These are phyloP conservation scores for Phytophthora tentaculata DNA, from an alignment of 352 stramenopile genomes.

Conservation along the genomic window DNA sequence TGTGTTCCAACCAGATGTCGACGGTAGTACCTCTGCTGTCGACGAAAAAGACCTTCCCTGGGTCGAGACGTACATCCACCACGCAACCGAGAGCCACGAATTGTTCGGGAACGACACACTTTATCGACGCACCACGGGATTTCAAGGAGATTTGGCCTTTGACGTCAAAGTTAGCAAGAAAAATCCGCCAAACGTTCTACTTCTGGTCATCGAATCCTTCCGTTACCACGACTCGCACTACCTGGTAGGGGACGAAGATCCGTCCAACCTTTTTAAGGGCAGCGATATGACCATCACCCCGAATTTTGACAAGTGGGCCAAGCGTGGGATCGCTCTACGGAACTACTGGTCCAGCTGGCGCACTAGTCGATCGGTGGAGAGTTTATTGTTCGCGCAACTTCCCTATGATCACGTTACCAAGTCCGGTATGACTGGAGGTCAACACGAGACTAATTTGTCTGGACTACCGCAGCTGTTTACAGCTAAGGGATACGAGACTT, in stretches of 20 bases:
- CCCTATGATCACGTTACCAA: constrained; percentile 45
- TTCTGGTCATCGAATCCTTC: constrained; percentile 68
- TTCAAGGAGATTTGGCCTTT: constrained; percentile 52
- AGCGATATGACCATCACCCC: constrained; percentile 47
- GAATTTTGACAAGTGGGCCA: constrained; percentile 59
- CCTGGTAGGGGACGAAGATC: constrained; percentile 47
- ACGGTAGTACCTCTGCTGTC: not conserved
- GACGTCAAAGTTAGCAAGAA: constrained; percentile 42
- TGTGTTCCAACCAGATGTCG: constrained; percentile 2
- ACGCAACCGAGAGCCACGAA: constrained; percentile 49
- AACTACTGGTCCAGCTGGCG: constrained; percentile 67
- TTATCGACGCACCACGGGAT: constrained; percentile 47
- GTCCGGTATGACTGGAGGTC: constrained; percentile 9
- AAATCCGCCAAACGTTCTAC: constrained; percentile 55
- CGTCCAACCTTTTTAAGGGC: constrained; percentile 17
- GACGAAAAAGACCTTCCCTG: not conserved
- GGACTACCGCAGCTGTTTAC: constrained; percentile 60
- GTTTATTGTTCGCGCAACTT: constrained; percentile 56
- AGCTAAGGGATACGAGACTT: constrained; percentile 52
- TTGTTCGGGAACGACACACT: constrained; percentile 47
- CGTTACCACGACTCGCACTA: constrained; percentile 63
- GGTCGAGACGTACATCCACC: constrained; percentile 37
- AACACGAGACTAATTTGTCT: constrained; percentile 23
- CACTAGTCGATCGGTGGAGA: constrained; percentile 63
- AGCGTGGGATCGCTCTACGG: constrained; percentile 52